Base-by-base conservation (phyloP, 2,329 filamentous ascomycete genomes). In the Ophiostoma novo-ulmi region DNA sequence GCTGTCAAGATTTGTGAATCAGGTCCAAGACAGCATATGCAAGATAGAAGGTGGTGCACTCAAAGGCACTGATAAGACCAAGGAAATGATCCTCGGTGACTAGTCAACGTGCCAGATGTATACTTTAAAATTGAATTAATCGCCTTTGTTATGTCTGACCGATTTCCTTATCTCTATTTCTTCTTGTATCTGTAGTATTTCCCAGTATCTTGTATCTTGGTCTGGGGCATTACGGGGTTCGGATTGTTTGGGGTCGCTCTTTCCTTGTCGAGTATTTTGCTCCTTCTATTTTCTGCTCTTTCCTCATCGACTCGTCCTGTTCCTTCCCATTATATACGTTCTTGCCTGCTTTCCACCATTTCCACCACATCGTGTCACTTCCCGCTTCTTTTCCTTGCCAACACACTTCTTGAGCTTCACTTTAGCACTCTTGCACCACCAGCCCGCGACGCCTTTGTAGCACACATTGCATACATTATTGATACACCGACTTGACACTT, bases 11-110 rank as follows among this genome's bases (percentile, higher is more conserved):
- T 13, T 63, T 11, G 58, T 35, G 58, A 63, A 63, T 35, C 58
- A 35, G 36, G 26, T 63, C 58, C 58, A 63, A 63, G 58, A 63
- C 58, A 63, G 58, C 58, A 63, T 35, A 63, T 63, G 26, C 58
- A 58, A 26, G 52, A 58, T 58, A 58, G n/a, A 58, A 26, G 52
- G n/a, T 26, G 52, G n/a, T 58, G n/a, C 26, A 20, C 26, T 26
- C 52, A 26, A 58, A 26, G 58, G 58, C 10, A 35, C 26, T 26
- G 58, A 63, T 63, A 63, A 63, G 58, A 63, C 58, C 58, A 63
- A 63, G 52, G 26, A 31, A 35, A 63, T 63, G 58, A 63, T 63
- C 58, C 26, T 63, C 26, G 26, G n/a, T 58, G n/a, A 58, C 52
- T 58, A 58, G 58, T 26, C 13, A 63, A 63, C 52, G n/a, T 58